phyloP scores from a whole-genome alignment of 2,329 filamentous ascomycete species.

The Fusarium concolor region DNA sequence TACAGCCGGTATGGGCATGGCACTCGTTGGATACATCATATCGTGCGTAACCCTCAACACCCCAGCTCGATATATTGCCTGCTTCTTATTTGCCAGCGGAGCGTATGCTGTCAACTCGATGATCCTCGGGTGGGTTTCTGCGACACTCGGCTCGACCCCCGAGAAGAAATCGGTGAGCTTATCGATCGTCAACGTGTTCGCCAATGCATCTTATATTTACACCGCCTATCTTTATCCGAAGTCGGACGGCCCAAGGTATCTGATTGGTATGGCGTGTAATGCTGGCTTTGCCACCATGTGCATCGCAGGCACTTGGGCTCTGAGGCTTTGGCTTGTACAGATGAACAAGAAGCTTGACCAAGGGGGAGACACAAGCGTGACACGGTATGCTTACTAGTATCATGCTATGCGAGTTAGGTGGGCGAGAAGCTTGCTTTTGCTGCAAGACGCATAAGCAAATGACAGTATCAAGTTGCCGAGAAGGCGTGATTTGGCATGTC shows the following conservation, averaged over 20 bases:
- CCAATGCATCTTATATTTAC: slow-evolving; percentile 59
- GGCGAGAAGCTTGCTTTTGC: too few relatives aligned
- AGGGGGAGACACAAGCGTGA: slow-evolving; percentile 10
- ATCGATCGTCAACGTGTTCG: slow-evolving; percentile 57
- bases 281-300: slow-evolving; percentile 44
- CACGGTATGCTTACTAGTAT: slow-evolving; percentile 38
- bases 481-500: too few relatives aligned
- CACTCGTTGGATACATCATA: slow-evolving; percentile 55
- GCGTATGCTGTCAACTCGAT: slow-evolving; percentile 56
- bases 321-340: slow-evolving; percentile 42
- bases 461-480: too few relatives aligned
- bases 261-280: slow-evolving; percentile 53
- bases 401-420: too few relatives aligned
- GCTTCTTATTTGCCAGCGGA: slow-evolving; percentile 52
- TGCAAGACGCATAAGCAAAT: too few relatives aligned
- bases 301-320: slow-evolving; percentile 43
- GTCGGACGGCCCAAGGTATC: slow-evolving; percentile 55
- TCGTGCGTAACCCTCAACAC: slow-evolving; percentile 48
- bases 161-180: slow-evolving; percentile 59
- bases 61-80: slow-evolving; percentile 49
- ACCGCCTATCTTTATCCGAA: slow-evolving; percentile 59
- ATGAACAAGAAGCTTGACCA: slow-evolving; percentile 45
- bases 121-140: slow-evolving; percentile 57
- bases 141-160: slow-evolving; percentile 55
- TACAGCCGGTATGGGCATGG: slow-evolving; percentile 52